Evolutionary conservation across 441 rosid genomes (phyloP).

Genomic region (Viola pubescens): DNA sequence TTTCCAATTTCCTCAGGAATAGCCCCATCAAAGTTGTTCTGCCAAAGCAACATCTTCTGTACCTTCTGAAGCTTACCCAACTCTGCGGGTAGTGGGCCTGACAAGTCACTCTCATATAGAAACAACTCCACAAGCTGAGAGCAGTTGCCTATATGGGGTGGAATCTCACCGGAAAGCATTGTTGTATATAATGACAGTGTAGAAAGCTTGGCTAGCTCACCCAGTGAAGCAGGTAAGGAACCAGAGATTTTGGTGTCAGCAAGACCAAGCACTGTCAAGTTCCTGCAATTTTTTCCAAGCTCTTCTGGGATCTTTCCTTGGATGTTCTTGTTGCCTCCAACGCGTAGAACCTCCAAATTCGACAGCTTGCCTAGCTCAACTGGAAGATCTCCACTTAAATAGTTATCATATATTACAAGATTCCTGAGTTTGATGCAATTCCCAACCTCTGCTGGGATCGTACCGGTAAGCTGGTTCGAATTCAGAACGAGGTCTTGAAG

Average conservation of each 20-base stretch:
- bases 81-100: conserved; percentile 49
- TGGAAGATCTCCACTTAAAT: conserved; percentile 52
- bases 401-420: conserved; percentile 57
- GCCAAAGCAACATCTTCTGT: conserved; percentile 51
- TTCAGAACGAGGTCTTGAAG: conserved; percentile 38
- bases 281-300: conserved; percentile 44
- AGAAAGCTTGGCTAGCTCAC: conserved; percentile 46
- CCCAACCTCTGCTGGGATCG: conserved; percentile 44
- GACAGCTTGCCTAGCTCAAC: conserved; percentile 37
- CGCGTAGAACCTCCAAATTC: conserved; percentile 44
- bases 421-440: conserved; percentile 41
- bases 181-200: conserved; percentile 60
- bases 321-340: conserved; percentile 55
- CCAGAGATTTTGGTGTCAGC: conserved; percentile 67
- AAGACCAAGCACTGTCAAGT: conserved; percentile 45
- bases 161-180: conserved; percentile 50
- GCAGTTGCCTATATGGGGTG: conserved; percentile 49
- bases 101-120: conserved; percentile 50
- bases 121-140: conserved; percentile 49
- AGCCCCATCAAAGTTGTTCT: conserved; percentile 44
- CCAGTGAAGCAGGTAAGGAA: conserved; percentile 42
- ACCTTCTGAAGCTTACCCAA: conserved; percentile 41
- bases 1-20: conserved; percentile 48
- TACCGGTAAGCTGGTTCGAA: conserved; percentile 38
- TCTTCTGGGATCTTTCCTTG: conserved; percentile 51